Evolutionary conservation across 208 protist genomes (phyloP).

Genomic region (Trypanosoma congolense): DNA sequence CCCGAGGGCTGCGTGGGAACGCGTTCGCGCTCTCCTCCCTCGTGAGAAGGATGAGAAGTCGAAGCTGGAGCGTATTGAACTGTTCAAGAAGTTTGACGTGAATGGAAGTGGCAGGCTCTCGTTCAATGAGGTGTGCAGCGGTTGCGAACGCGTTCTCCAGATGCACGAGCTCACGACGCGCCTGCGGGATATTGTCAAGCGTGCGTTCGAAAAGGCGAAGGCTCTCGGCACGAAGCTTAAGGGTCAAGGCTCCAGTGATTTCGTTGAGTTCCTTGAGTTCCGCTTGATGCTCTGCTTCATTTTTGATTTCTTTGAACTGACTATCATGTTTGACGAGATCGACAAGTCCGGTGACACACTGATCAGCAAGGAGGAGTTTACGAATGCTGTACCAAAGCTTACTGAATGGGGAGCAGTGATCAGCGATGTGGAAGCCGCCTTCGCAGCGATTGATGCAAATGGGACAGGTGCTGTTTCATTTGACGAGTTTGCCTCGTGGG

Average conservation of each 20-base stretch:
- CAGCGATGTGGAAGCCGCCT: constrained; percentile 44
- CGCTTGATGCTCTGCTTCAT: constrained; percentile 62
- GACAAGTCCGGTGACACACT: constrained; percentile 69
- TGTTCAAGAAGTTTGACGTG: constrained; percentile 75
- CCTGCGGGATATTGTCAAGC: constrained; percentile 64
- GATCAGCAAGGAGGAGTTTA: constrained; percentile 64
- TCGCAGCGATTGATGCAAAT: constrained; percentile 72
- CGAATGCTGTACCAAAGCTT: constrained; percentile 49
- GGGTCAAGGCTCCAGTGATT: constrained; percentile 29
- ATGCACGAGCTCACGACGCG: constrained; percentile 61
- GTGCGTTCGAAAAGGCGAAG: constrained; percentile 77
- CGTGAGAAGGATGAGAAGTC: constrained; percentile 20
- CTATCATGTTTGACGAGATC: constrained; percentile 79
- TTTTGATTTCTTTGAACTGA: constrained; percentile 54
- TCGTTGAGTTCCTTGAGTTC: constrained; percentile 72
- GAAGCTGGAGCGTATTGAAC: constrained; percentile 41
- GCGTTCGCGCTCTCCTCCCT: constrained; percentile 29
- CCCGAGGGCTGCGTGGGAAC: constrained; percentile 42
- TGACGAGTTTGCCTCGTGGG: constrained; percentile 77
- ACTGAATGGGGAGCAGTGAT: constrained; percentile 54
- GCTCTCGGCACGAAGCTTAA: constrained; percentile 36
- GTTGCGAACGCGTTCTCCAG: constrained; percentile 43
- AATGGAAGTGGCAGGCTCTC: constrained; percentile 46
- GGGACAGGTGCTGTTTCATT: constrained; percentile 67
- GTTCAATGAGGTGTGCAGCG: constrained; percentile 55